These are phyloP conservation scores for Claviceps paspali DNA, from an alignment of 2,329 filamentous ascomycete genomes.

Conservation along the genomic window DNA sequence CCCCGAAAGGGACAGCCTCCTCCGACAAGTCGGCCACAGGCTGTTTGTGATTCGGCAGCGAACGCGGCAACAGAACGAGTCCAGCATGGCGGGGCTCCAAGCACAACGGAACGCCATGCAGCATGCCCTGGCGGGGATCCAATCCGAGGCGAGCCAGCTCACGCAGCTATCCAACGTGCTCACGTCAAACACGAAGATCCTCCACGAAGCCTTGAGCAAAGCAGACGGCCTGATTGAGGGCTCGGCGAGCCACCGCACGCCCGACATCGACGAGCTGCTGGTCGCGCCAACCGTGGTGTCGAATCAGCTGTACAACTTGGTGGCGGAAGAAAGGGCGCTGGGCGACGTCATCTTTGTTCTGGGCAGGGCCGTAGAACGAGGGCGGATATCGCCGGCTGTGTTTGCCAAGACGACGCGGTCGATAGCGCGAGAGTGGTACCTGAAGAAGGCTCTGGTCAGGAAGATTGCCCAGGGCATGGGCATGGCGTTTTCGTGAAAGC, in stretches of 20 bases:
- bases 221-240: conserved; percentile 66
- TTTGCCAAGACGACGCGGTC: conserved; percentile 67
- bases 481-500: conserved; percentile 25
- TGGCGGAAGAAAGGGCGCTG: conserved; percentile 76
- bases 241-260: conserved; percentile 52
- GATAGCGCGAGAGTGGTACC: conserved; percentile 63
- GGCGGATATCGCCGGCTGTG: conserved; percentile 52
- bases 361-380: conserved; percentile 57
- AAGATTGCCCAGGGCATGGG: conserved; percentile 71
- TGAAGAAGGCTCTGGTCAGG: conserved; percentile 66
- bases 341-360: conserved; percentile 78
- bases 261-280: conserved; percentile 75
- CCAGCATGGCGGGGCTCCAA: conserved; percentile 58
- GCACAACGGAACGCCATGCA: conserved; percentile 70
- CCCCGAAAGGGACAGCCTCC: conserved; percentile 81
- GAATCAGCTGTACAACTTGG: conserved; percentile 78
- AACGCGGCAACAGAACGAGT: conserved; percentile 55
- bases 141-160: conserved; percentile 58
- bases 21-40: conserved; percentile 58
- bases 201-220: conserved; percentile 61
- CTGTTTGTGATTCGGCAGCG: conserved; percentile 54
- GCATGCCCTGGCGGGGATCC: conserved; percentile 50
- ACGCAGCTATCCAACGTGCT: conserved; percentile 56
- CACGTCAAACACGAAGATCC: conserved; percentile 59
- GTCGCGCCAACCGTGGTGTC: conserved; percentile 90